Conservation (phyloP, 257 asterid species). For the Thymus mandschuricus region DNA sequence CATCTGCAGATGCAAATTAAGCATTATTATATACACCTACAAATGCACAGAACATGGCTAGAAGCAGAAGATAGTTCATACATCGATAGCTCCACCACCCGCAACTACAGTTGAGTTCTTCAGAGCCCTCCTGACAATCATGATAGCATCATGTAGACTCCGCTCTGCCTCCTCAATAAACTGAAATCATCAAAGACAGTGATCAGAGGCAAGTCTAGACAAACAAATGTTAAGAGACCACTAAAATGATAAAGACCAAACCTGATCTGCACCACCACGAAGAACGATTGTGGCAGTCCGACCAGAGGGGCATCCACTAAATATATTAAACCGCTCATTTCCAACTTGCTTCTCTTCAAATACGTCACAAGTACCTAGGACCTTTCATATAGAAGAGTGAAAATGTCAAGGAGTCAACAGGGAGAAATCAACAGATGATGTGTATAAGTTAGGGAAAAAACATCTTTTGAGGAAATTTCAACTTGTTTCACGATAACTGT, state of each 20-base stretch:
- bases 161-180: slow-evolving; percentile 78
- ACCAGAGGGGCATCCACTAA: slow-evolving; percentile 91
- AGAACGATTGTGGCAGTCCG: slow-evolving; percentile 90
- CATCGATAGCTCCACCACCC: slow-evolving; percentile 97
- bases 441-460: not conserved
- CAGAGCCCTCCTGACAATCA: slow-evolving; percentile 86
- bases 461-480: not conserved
- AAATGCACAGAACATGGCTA: not conserved
- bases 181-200: slow-evolving; percentile 38
- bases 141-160: slow-evolving; percentile 76
- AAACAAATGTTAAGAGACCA: slow-evolving; percentile 3
- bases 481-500: not conserved
- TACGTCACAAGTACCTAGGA: slow-evolving; percentile 75
- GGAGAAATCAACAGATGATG: slow-evolving; percentile 6
- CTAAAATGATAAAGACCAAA: slow-evolving; percentile 31
- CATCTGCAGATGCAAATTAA: slow-evolving; percentile 54
- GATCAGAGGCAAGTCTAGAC: slow-evolving; percentile 31
- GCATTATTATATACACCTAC: slow-evolving; percentile 15
- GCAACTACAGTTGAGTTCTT: slow-evolving; percentile 89
- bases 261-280: slow-evolving; percentile 99
- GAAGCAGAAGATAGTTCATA: slow-evolving; percentile 40
- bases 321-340: slow-evolving; percentile 90
- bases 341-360: slow-evolving; percentile 97
- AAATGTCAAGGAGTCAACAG: slow-evolving; percentile 23
- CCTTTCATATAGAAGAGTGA: slow-evolving; percentile 44